A percentile compares a stretch with the other conserved stretches of the same genome.
These are phyloP conservation scores for Cladorrhinum sp. DNA, from an alignment of 2,329 filamentous ascomycete species.

Conservation along the genomic window DNA sequence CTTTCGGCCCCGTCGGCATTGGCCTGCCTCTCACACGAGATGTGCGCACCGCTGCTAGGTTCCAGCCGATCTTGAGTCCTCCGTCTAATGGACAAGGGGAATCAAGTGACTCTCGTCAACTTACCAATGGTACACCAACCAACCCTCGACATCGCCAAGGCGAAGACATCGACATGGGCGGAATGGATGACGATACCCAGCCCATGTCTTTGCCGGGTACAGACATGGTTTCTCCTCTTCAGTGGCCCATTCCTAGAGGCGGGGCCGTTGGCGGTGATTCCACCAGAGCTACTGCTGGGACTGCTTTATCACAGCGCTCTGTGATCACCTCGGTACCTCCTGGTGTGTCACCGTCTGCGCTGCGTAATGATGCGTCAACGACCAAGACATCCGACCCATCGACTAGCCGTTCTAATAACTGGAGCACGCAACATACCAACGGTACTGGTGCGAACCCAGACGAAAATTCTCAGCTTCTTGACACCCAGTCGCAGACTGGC, in stretches of 20 bases:
- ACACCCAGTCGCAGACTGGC: slow-evolving; percentile 46
- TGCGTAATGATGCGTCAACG: slow-evolving; percentile 83
- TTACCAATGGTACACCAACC: slow-evolving; percentile 57
- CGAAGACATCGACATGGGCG: slow-evolving; percentile 63
- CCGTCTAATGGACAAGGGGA: slow-evolving; percentile 58
- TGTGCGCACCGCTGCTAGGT: slow-evolving; percentile 48
- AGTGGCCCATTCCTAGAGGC: slow-evolving; percentile 32
- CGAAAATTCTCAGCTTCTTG: slow-evolving; percentile 44
- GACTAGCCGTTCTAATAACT: slow-evolving; percentile 54
- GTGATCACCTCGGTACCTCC: slow-evolving; percentile 56
- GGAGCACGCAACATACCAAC: slow-evolving; percentile 71
- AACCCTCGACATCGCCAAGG: slow-evolving; percentile 43
- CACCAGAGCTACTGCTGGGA: slow-evolving; percentile 42
- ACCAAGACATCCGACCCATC: slow-evolving; percentile 84
- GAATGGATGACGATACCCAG: slow-evolving; percentile 47
- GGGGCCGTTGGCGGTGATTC: slow-evolving; percentile 36
- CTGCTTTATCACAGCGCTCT: slow-evolving; percentile 64
- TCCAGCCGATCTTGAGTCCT: slow-evolving; percentile 56
- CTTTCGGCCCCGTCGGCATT: slow-evolving; percentile 56
- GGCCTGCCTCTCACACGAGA: slow-evolving; percentile 62
- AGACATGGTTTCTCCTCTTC: slow-evolving; percentile 49
- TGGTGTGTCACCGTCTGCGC: slow-evolving; percentile 56
- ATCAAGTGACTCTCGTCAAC: slow-evolving; percentile 38
- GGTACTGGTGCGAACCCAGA: slow-evolving; percentile 52
- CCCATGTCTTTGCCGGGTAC: slow-evolving; percentile 37